Evolutionary conservation across 2,329 filamentous ascomycete genomes (phyloP).

Genomic region (Blumeria hordei): DNA sequence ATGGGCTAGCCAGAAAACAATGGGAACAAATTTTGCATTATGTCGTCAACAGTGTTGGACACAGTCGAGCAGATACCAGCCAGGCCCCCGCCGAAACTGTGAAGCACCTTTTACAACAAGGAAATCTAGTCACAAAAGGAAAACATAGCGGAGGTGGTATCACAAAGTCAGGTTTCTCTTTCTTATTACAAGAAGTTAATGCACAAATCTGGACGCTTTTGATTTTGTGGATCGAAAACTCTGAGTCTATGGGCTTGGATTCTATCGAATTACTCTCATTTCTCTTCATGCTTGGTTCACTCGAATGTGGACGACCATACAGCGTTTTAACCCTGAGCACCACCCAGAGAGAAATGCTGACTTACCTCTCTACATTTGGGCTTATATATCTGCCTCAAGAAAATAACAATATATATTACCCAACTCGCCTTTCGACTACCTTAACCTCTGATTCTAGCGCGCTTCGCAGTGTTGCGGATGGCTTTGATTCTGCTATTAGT

Average conservation of each 20-base stretch:
- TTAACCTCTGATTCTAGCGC: conserved; percentile 52
- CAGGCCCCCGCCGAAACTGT: conserved; percentile 49
- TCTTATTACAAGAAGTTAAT: conserved; percentile 82
- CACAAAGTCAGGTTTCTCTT: conserved; percentile 82
- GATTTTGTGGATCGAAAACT: conserved; percentile 76
- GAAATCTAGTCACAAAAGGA: conserved; percentile 48
- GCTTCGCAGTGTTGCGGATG: conserved; percentile 43
- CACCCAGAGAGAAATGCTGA: conserved; percentile 70
- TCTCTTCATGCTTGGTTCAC: conserved; percentile 78
- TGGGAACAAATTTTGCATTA: conserved; percentile 96
- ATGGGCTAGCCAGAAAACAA: conserved; percentile 63
- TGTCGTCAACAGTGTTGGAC: conserved; percentile 57
- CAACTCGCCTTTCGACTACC: conserved; percentile 80
- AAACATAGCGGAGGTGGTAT: conserved; percentile 36
- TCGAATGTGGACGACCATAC: conserved; percentile 81
- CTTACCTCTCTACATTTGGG: conserved; percentile 74
- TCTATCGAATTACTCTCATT: conserved; percentile 88
- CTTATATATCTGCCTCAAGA: conserved; percentile 54
- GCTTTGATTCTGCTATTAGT: conserved; percentile 41
- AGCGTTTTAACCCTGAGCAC: conserved; percentile 62
- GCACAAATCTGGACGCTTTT: conserved; percentile 92
- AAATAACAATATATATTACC: conserved; percentile 45
- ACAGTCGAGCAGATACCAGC: conserved; percentile 22
- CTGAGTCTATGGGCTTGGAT: conserved; percentile 46
- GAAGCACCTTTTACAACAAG: conserved; percentile 58